Evolutionary conservation across 257 asterid genomes (phyloP), one percentile per base, ranked within the genome.

Genomic region (Scutellaria barbata): DNA sequence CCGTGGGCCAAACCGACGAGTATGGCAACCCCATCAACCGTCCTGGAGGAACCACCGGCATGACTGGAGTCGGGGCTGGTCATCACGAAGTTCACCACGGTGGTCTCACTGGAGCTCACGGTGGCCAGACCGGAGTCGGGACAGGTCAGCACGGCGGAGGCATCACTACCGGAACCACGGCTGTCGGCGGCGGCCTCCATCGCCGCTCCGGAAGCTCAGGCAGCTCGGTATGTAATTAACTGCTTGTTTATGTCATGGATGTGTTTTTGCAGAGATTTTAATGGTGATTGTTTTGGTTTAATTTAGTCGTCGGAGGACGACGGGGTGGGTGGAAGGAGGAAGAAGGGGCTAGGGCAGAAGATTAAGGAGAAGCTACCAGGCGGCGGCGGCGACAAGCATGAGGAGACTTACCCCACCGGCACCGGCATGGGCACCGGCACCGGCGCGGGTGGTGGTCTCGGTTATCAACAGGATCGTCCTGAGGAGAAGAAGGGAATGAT

Each of bases 401-500:
- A 80, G 0, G 80, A 40, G 42, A 4, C 52, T 10, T 53, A 67
- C 14, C 62, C 74, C n/a, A n/a, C n/a, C 47, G 25, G 56, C 66
- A 50, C 70, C n/a, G 39, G 66, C 22, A 50, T 65, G 13, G 39
- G 66, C 22, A 12, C 51, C 25, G 50, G 16, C 3, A 8, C 33
- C 39, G 75, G 67, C 25, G 2, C 25, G 16, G 75, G 51, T 20
- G 73, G 63, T 22, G 25, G 2, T 1, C 2, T 1, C 25, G 25
- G 25, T 22, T 22, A 22, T 22, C 25, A 22, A 22, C 2, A 22
- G 25, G 25, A 22, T 22, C 25, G 25, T 22, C 25, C 25, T 1
- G 25, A 2, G 0, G 93, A 92, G 89, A 89, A 92, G 89, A 90
- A 90, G 69, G 96, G 95, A 5, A 17, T 88, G 54, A 61, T 88